Evolutionary conservation across 352 stramenopile genomes (phyloP), one percentile per base, ranked within the genome.

Genomic region (Plasmopara viticola): DNA sequence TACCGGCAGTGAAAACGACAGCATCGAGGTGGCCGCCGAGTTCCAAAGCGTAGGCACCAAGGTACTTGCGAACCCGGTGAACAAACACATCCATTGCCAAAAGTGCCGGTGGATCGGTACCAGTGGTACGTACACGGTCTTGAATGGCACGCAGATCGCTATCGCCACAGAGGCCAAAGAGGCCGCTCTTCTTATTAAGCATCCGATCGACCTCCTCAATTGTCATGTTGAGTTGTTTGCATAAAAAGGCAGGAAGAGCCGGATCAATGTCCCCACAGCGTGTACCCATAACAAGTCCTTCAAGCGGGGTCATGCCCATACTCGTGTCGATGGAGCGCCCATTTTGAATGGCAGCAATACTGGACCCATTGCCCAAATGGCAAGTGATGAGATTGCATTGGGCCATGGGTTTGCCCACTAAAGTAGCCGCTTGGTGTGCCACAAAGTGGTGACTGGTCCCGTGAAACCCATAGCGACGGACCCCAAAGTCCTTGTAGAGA

Each of bases 381-480:
- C 76, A 92, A 51, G 88, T 89, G 43, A 96, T 77, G 9, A 95
- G 72, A 51, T 89, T 90, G 48, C 62, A 78, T 25, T 75, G 29
- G 6, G 72, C 55, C 17, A 86, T 44, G 7, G 75, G 62, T 48
- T 90, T 90, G 52, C 61, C 60, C 8, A 93, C 53, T 18, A 76
- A 67, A 39, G 43, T 53, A 4, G 80, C 71, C 13, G 85, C 87
- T 50, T 94, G 68, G 44, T 80, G 62, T 30, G 83, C 71, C 17
- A 96, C 86, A 52, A 87, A 95, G 55, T 88, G 73, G 60, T 95
- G 83, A 56, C 75, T 92, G 15, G 87, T 95, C 39, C 87, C 87
- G 62, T 96, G 87, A 65, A 96, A 96, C 29, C 87, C 87, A 62
- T 95, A 96, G 52, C 84, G 83, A 43, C 87, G 81, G 56, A 96